Conservation (phyloP, 805 yeast species). For the Metschnikowia koreensis region DNA sequence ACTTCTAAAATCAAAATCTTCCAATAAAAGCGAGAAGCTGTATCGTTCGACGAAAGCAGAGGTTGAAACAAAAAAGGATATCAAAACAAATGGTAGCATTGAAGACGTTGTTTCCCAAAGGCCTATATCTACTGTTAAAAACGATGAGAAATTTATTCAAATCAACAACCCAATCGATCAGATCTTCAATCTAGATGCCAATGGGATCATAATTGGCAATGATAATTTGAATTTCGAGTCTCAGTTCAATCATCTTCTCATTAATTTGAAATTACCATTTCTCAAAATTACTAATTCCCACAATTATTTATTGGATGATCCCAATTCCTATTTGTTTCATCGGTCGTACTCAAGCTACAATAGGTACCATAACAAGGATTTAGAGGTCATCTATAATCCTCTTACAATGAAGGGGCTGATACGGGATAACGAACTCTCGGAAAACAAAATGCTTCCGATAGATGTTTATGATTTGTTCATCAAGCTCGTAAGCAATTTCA, state of each 20-base stretch:
- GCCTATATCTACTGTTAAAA: constrained; percentile 8
- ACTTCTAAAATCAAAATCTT: constrained; percentile 7
- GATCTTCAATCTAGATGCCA: constrained; percentile 41
- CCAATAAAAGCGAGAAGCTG: neutral
- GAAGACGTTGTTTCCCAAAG: neutral
- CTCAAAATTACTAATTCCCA: constrained; percentile 45
- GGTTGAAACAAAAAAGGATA: too few relatives aligned
- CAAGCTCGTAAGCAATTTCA: constrained; percentile 43
- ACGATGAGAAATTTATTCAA: constrained; percentile 24
- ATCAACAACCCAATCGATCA: constrained; percentile 46
- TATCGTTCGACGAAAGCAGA: neutral
- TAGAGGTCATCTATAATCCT: constrained; percentile 41
- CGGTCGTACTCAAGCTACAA: constrained; percentile 39
- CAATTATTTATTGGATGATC: constrained; percentile 40
- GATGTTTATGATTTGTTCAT: constrained; percentile 45
- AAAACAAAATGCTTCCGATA: constrained; percentile 26
- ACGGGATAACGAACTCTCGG: constrained; percentile 2
- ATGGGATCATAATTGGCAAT: constrained; percentile 45
- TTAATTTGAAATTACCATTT: constrained; percentile 43
- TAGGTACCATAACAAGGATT: constrained; percentile 35
- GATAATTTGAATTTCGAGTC: constrained; percentile 46
- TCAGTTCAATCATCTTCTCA: constrained; percentile 43
- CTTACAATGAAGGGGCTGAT: constrained; percentile 26
- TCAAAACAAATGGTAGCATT: too few relatives aligned
- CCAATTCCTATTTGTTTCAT: constrained; percentile 41